These are phyloP conservation scores for Ogataea glucozyma DNA, from an alignment of 805 yeast species.

Conservation along the genomic window DNA sequence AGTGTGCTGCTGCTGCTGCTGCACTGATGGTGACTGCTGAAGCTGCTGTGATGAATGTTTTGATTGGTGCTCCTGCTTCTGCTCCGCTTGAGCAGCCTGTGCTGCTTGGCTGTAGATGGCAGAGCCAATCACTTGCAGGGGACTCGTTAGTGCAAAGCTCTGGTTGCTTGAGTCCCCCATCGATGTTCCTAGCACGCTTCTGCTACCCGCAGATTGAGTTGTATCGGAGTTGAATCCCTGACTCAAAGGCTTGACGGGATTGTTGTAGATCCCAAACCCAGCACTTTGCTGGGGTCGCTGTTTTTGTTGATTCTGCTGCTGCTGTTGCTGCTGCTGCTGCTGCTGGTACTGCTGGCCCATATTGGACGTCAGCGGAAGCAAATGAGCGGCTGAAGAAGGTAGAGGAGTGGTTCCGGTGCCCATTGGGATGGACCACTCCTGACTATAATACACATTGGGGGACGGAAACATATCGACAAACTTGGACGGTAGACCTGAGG, in stretches of 20 bases:
- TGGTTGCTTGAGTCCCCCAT: conserved; percentile 10
- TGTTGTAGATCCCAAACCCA: conserved; percentile 3
- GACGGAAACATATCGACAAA: conserved; percentile 79
- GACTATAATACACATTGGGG: conserved; percentile 72
- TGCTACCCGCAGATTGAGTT: background rate
- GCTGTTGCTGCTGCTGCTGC: conserved; percentile 21
- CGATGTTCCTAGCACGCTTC: conserved; percentile 9
- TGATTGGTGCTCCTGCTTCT: background rate
- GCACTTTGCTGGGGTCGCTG: conserved; percentile 2
- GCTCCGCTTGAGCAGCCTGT: conserved; percentile 17
- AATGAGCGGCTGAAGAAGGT: conserved; percentile 33
- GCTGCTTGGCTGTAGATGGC: conserved; percentile 26
- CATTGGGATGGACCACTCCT: conserved; percentile 53
- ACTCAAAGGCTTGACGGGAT: conserved; percentile 8
- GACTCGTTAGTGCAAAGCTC: conserved; percentile 22
- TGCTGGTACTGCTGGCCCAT: conserved; percentile 15
- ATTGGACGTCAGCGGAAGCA: conserved; percentile 19
- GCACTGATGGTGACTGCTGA: too few relatives aligned
- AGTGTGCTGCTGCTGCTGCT: background rate
- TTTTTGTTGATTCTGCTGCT: conserved; percentile 9
- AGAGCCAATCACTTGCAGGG: conserved; percentile 30
- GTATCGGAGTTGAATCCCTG: conserved; percentile 2
- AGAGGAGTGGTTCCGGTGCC: conserved; percentile 45
- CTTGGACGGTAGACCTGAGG: conserved; percentile 67
- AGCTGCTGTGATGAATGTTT: too few relatives aligned